Evolutionary conservation across 2,329 filamentous ascomycete genomes (phyloP).

Genomic region (Rachicladosporium sp.): DNA sequence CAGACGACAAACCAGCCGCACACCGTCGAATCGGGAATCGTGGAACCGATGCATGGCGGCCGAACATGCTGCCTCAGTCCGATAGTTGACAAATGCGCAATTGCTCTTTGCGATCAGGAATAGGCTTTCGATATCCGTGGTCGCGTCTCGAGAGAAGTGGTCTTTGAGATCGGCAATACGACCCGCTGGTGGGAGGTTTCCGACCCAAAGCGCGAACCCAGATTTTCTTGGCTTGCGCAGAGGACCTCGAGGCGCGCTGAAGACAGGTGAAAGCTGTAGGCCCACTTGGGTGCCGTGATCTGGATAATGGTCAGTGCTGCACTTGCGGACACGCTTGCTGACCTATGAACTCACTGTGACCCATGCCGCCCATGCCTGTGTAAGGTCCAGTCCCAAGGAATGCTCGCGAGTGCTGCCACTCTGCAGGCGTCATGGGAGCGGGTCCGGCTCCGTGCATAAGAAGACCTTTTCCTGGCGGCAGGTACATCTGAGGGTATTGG

Average conservation of each 20-base stretch:
- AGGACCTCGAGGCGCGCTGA: constrained; percentile 41
- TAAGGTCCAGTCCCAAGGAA: too few relatives aligned
- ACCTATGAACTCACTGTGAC: too few relatives aligned
- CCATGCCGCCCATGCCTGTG: too few relatives aligned
- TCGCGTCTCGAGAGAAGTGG: constrained; percentile 71
- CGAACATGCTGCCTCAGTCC: constrained; percentile 61
- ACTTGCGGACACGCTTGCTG: too few relatives aligned
- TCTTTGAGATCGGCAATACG: constrained; percentile 76
- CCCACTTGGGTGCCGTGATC: too few relatives aligned
- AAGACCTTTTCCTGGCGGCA: too few relatives aligned
- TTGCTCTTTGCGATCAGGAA: constrained; percentile 96
- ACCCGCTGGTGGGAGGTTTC: constrained; percentile 77
- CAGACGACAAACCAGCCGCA: constrained; percentile 73
- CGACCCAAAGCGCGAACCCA: constrained; percentile 91
- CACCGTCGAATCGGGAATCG: constrained; percentile 78
- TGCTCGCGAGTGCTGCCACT: too few relatives aligned
- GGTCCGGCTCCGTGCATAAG: too few relatives aligned
- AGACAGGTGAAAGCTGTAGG: too few relatives aligned
- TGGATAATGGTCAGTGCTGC: too few relatives aligned
- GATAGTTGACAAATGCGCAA: constrained; percentile 93
- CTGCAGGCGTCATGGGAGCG: too few relatives aligned
- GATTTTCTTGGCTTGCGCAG: constrained; percentile 54
- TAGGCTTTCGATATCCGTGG: constrained; percentile 66
- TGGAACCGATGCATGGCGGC: constrained; percentile 74
- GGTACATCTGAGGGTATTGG: too few relatives aligned